Evolutionary conservation across 352 stramenopile genomes (phyloP).

Genomic region (Phytophthora cryptogea): DNA sequence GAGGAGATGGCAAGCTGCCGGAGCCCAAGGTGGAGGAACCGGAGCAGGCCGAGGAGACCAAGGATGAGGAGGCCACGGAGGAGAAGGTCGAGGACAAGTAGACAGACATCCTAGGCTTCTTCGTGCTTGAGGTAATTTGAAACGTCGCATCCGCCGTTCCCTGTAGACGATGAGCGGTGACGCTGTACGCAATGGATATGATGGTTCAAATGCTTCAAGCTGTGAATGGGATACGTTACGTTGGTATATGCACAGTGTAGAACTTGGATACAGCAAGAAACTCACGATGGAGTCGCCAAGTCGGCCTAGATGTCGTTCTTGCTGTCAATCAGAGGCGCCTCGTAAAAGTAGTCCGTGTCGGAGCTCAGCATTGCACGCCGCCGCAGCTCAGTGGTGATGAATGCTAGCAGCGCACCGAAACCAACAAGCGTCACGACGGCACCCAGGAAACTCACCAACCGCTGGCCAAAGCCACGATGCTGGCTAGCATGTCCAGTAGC

Average conservation of each 20-base stretch:
- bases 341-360: slow-evolving; percentile 63
- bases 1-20: slow-evolving; percentile 36
- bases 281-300: not conserved
- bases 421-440: slow-evolving; percentile 64
- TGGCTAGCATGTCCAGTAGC: not conserved
- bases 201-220: slow-evolving; percentile 27
- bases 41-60: slow-evolving; percentile 17
- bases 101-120: slow-evolving; percentile 6
- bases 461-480: slow-evolving; percentile 42
- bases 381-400: slow-evolving; percentile 41
- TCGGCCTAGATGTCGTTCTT: slow-evolving; percentile 43
- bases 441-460: slow-evolving; percentile 66
- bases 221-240: slow-evolving; percentile 15
- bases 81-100: slow-evolving; percentile 32
- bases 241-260: slow-evolving; percentile 18
- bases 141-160: not conserved
- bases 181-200: slow-evolving; percentile 23
- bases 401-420: slow-evolving; percentile 49
- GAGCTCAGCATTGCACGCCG: slow-evolving; percentile 39
- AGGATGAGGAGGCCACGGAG: slow-evolving; percentile 11
- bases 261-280: slow-evolving; percentile 14
- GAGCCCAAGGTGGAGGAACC: slow-evolving; percentile 27
- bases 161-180: slow-evolving; percentile 21
- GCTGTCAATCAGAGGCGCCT: slow-evolving; percentile 65
- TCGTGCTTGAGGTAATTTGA: slow-evolving; percentile 1